Percentiles rank a stretch among this genome's conserved stretches.
Evolutionary conservation across 768 basidiomycete genomes (phyloP).

Genomic region (Kwoniella heveanensis): DNA sequence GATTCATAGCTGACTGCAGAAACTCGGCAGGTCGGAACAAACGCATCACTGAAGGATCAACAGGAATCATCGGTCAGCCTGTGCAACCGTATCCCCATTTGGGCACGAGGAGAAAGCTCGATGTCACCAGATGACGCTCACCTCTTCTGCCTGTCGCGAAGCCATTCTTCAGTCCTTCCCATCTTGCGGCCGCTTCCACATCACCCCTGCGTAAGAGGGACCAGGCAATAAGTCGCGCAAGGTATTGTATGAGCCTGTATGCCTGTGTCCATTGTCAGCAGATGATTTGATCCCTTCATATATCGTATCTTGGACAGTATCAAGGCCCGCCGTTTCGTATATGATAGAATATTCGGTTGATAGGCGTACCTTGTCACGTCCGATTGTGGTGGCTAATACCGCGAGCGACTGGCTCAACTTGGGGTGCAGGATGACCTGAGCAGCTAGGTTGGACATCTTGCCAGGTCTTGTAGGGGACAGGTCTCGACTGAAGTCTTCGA

Average conservation of each 20-base stretch:
- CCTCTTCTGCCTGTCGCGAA: conserved; percentile 83
- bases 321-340: too few relatives aligned
- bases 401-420: conserved; percentile 73
- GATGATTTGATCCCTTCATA: too few relatives aligned
- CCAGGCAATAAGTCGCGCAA: conserved; percentile 86
- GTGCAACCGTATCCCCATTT: too few relatives aligned
- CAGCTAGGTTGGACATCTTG: conserved; percentile 52
- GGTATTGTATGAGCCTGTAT: conserved; percentile 88
- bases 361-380: conserved; percentile 78
- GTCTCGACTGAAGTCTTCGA: too few relatives aligned
- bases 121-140: conserved; percentile 52
- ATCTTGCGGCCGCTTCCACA: conserved; percentile 71
- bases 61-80: conserved; percentile 1
- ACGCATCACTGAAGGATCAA: conserved; percentile 69
- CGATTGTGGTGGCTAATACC: conserved; percentile 76
- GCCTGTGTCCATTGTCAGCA: conserved; percentile 60
- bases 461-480: too few relatives aligned
- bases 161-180: conserved; percentile 81
- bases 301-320: too few relatives aligned
- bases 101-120: too few relatives aligned
- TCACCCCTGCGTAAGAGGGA: conserved; percentile 69
- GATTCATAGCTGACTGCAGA: conserved; percentile 81
- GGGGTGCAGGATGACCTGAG: conserved; percentile 79
- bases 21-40: conserved; percentile 93
- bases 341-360: not conserved